phyloP scores from a whole-genome alignment of 108 stramenopile species.

The Cyclostephanos tholiformis region DNA sequence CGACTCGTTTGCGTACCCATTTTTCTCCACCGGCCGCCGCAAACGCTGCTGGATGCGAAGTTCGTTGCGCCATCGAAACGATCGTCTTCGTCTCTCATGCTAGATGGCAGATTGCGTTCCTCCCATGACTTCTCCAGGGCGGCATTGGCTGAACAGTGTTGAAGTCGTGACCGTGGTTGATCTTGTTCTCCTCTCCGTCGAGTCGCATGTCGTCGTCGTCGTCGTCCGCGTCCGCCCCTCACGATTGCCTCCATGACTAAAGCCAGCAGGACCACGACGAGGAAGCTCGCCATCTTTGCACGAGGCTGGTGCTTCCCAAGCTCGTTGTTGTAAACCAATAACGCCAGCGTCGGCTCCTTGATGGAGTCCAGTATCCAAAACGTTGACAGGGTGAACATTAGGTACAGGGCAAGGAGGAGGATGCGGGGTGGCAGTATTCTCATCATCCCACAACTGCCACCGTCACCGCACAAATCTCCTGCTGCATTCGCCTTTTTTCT shows the following conservation, averaged over 20 bases:
- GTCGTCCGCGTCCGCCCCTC: conserved; percentile 2
- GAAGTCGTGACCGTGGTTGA: conserved; percentile 26
- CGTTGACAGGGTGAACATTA: conserved; percentile 40
- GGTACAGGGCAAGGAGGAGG: conserved; percentile 37
- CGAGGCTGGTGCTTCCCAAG: conserved; percentile 84
- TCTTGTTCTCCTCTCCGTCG: conserved; percentile 40
- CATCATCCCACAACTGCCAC: no score
- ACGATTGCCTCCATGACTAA: conserved; percentile 67
- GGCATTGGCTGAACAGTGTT: conserved; percentile 12
- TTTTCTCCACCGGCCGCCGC: conserved; percentile 20
- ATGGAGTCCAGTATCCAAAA: conserved; percentile 92
- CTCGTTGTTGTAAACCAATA: conserved; percentile 75
- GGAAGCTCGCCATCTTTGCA: conserved; percentile 86
- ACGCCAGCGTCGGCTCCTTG: conserved; percentile 93
- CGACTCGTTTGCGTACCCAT: conserved; percentile 27
- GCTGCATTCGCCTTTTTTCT: no score
- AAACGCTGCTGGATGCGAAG: background rate
- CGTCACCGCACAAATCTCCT: no score
- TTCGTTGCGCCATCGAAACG: background rate
- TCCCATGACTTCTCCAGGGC: conserved; percentile 26
- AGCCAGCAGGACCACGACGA: conserved; percentile 67
- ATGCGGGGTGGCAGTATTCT: conserved; percentile 33
- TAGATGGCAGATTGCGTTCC: conserved; percentile 35
- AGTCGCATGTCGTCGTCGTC: conserved; percentile 28
- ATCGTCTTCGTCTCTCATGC: background rate